Base-by-base conservation (phyloP, 805 yeast species). In the Pichia cabralensis region DNA sequence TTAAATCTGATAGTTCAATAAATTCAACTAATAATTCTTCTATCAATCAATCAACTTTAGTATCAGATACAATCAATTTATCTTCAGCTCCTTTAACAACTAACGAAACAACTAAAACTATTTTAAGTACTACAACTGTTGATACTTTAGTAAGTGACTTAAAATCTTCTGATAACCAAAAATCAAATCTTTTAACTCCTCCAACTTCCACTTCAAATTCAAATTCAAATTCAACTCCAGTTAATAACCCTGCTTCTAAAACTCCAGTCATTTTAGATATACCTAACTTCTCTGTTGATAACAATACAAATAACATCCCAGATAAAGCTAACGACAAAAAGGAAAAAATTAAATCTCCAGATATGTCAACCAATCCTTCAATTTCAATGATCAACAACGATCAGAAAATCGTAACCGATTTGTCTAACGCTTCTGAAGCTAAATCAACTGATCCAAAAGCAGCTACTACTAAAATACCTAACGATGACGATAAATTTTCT, bases 91-190 rank as follows among this genome's bases (percentile, higher is more conserved):
- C 37, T 6, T 18, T 34, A 25, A 25, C 20, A 14, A 25, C 18
- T 6, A 22, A 34, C 31, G 37, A 34, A 4, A 34, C 37, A 11
- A 25, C 29, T 6, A 34, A 29, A 21, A 34, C 38, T 3, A n/a
- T 34, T 8, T 26, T 34, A 8, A 34, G 38, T 26, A 20, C 29
- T 16, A 15, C 15, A 6, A 34, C 38, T 14, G 16, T 20, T 4
- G 15, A 28, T 19, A 34, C 37, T 1, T n/a, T 34, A 10, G 24
- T 29, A n/a, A n/a, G n/a, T n/a, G n/a, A n/a, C n/a, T n/a, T n/a
- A n/a, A n/a, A n/a, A n/a, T n/a, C n/a, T n/a, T n/a, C n/a, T n/a
- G n/a, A n/a, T n/a, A n/a, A n/a, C n/a, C n/a, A n/a, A n/a, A n/a
- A n/a, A n/a, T n/a, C n/a, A n/a, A n/a, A n/a, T n/a, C n/a, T n/a